phyloP scores from a whole-genome alignment of 2,329 filamentous ascomycete species.

The Thelonectria olida region DNA sequence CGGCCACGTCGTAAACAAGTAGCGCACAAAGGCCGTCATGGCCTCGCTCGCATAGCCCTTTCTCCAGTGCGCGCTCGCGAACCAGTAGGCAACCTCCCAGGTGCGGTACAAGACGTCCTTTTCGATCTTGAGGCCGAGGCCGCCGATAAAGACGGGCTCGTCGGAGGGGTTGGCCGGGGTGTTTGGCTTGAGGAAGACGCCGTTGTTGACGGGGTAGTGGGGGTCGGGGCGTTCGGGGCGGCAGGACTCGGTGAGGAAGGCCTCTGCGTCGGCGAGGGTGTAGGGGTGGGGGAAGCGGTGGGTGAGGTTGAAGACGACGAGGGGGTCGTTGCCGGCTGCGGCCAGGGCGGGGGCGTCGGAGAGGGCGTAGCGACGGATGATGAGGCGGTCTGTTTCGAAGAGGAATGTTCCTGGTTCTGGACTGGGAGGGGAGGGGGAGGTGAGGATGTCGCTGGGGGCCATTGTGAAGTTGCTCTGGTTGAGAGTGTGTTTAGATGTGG shows the following conservation, averaged over 20 bases:
- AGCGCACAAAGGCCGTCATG: slow-evolving; percentile 48
- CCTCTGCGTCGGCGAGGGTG: slow-evolving; percentile 48
- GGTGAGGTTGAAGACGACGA: slow-evolving; percentile 52
- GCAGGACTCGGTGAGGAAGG: slow-evolving; percentile 44
- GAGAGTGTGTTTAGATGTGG: too few species aligned
- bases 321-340: slow-evolving; percentile 48
- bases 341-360: slow-evolving; percentile 50
- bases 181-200: slow-evolving; percentile 46
- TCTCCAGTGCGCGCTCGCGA: slow-evolving; percentile 54
- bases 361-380: slow-evolving; percentile 51
- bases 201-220: slow-evolving; percentile 43
- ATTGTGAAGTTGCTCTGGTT: too few species aligned
- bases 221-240: slow-evolving; percentile 19
- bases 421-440: slow-evolving; percentile 37
- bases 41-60: slow-evolving; percentile 56
- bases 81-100: slow-evolving; percentile 61
- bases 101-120: slow-evolving; percentile 53
- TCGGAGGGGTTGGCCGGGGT: slow-evolving; percentile 37
- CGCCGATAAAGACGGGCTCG: slow-evolving; percentile 47
- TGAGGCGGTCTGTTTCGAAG: slow-evolving; percentile 45
- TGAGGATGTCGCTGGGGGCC: slow-evolving; percentile 26
- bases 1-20: slow-evolving; percentile 55
- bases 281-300: slow-evolving; percentile 59
- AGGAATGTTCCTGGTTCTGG: slow-evolving; percentile 42
- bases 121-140: slow-evolving; percentile 49